Evolutionary conservation across 2,329 filamentous ascomycete species (phyloP).

Genomic region (Akanthomyces muscarius): DNA sequence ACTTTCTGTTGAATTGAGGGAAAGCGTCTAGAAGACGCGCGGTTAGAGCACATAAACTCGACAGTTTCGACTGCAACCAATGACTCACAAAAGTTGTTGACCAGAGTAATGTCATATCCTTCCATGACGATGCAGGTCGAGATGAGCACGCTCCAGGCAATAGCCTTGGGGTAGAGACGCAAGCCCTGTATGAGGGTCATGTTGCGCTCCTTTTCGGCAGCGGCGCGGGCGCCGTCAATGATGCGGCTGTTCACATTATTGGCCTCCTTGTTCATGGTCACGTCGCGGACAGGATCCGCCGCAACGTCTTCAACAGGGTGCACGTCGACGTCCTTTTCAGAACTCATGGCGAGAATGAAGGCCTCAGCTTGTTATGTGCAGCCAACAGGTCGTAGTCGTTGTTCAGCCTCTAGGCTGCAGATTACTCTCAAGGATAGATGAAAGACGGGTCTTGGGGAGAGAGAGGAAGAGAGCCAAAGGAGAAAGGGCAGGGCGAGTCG

Average conservation of each 20-base stretch:
- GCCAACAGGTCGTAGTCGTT: neutral
- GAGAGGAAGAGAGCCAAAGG: neutral
- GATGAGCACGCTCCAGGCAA: conserved; percentile 78
- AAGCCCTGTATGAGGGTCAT: conserved; percentile 76
- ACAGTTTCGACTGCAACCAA: neutral
- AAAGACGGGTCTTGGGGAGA: neutral
- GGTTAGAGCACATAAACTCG: neutral
- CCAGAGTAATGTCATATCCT: conserved; percentile 76
- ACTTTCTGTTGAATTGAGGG: conserved; percentile 55
- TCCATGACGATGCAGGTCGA: conserved; percentile 93
- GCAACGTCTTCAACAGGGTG: conserved; percentile 19
- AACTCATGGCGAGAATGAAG: conserved; percentile 16
- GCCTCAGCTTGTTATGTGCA: neutral
- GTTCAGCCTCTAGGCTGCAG: too few relatives aligned
- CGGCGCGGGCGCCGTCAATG: conserved; percentile 36
- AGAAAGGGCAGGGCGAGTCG: neutral
- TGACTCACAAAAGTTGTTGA: conserved; percentile 69
- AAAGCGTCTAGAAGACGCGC: conserved; percentile 41
- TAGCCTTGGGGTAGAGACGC: conserved; percentile 79
- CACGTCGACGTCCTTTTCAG: conserved; percentile 18
- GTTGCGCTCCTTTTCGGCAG: conserved; percentile 58
- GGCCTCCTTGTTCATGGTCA: neutral
- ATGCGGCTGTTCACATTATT: conserved; percentile 27
- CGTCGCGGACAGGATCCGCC: neutral
- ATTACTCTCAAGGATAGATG: neutral